phyloP scores from a whole-genome alignment of 164 flowering plant species.

The grape (Vitis vinifera) region DNA sequence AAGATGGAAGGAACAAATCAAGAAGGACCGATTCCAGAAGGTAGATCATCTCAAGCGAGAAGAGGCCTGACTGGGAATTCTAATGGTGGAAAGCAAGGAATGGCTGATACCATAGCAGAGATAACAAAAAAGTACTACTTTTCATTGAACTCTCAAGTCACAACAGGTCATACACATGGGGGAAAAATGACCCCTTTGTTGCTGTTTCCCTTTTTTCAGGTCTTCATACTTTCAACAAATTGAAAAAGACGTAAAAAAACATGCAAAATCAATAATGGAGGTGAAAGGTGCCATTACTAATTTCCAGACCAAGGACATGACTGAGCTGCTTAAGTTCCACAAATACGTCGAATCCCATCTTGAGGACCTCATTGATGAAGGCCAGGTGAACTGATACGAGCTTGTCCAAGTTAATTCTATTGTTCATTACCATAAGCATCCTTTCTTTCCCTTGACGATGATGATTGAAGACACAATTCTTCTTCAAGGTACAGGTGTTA shows the following conservation, averaged over 20 bases:
- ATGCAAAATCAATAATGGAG: slow-evolving; percentile 57
- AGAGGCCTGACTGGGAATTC: slow-evolving; percentile 33
- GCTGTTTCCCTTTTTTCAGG: slow-evolving; percentile 25
- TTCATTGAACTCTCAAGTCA: no score
- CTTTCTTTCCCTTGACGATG: no score
- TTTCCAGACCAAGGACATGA: slow-evolving; percentile 76
- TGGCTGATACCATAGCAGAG: slow-evolving; percentile 80
- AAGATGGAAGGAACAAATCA: slow-evolving; percentile 59
- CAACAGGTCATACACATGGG: no score
- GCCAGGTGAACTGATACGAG: slow-evolving; percentile 47
- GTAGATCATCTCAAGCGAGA: slow-evolving; percentile 39
- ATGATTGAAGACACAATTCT: no score
- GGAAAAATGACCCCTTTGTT: no score
- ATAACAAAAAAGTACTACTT: slow-evolving; percentile 52
- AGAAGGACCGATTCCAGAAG: slow-evolving; percentile 8
- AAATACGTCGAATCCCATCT: slow-evolving; percentile 66
- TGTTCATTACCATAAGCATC: no score
- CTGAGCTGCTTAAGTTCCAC: slow-evolving; percentile 63
- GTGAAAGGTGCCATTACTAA: slow-evolving; percentile 45
- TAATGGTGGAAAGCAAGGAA: slow-evolving; percentile 49
- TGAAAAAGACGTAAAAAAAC: slow-evolving; percentile 69
- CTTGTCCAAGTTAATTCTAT: neutral
- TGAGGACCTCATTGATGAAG: slow-evolving; percentile 74
- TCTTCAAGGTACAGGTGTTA: slow-evolving; percentile 48
- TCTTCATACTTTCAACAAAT: slow-evolving; percentile 84